Evolutionary conservation across 352 stramenopile species (phyloP), one percentile per base, ranked within the genome.

Genomic region (Phytophthora meadii): DNA sequence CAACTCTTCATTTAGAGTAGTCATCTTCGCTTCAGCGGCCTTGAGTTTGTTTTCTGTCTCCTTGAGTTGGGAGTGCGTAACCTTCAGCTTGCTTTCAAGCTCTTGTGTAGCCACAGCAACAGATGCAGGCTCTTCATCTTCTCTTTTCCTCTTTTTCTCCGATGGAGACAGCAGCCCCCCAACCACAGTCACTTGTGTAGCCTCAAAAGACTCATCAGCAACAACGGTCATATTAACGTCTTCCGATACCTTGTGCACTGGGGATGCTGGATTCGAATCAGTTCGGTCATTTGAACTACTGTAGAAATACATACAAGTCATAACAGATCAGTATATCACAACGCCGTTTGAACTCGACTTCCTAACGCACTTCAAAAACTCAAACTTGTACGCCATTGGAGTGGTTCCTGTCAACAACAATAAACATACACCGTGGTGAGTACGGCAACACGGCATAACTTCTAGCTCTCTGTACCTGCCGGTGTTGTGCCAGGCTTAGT

Each of bases 331-430:
- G 30, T 10, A 36, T 36, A 36, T 36, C 8, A 14, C 9, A 36
- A 36, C 30, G 30, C 30, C 9, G 9, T 1, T 14, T 36, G 9
- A 14, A 14, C 9, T 57, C 25, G 14, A 12, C 50, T 65, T 19
- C 14, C 12, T 5, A 11, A 64, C 67, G 15, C 60, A 86, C 65
- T 72, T 83, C 62, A 94, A 49, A 11, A 90, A 61, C 65, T 94
- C 83, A 58, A 90, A 87, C 60, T 84, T 86, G 68, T 80, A 94
- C 12, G 79, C 70, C 40, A 72, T 80, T 0, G 83, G 78, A 24
- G 61, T 53, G 36, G 86, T 61, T 27, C 65, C 77, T 83, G 39
- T 2, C 17, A 25, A 44, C 25, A 47, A 63, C 3, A 19, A n/a
- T n/a, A n/a, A n/a, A 12, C 17, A 42, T 39, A 19, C 32, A 46